phyloP scores from a whole-genome alignment of 2,329 filamentous ascomycete genomes.

The Aspergillus clavatus region DNA sequence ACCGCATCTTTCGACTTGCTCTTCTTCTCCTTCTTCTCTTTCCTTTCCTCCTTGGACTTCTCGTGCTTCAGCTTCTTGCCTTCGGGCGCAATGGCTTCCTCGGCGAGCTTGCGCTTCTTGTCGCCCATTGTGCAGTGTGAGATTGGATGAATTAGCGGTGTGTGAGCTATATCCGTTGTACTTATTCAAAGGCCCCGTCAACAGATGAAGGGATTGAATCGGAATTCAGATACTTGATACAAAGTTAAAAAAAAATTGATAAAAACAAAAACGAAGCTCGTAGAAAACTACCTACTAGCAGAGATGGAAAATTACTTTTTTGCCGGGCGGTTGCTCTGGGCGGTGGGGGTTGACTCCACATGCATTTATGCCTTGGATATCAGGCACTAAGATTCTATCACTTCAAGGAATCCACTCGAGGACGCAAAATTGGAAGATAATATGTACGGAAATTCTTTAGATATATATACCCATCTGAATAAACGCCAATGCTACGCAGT shows the following conservation, averaged over 20 bases:
- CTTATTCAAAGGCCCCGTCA: neutral
- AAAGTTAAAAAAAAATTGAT: constrained; percentile 4
- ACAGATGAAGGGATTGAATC: neutral
- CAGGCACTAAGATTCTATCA: too few relatives aligned
- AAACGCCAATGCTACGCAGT: constrained; percentile 8
- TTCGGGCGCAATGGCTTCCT: constrained; percentile 24
- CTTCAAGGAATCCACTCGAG: too few relatives aligned
- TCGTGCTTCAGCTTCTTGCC: constrained; percentile 34
- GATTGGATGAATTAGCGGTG: neutral
- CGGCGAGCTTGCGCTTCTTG: constrained; percentile 38
- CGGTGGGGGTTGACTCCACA: constrained; percentile 18
- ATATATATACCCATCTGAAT: constrained; percentile 1
- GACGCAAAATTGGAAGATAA: too few relatives aligned
- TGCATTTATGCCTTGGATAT: neutral
- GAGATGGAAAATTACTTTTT: constrained; percentile 28
- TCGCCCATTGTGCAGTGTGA: constrained; percentile 26
- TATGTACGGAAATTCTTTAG: neutral
- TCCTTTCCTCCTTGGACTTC: constrained; percentile 22
- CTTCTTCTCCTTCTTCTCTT: constrained; percentile 21
- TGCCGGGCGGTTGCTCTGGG: constrained; percentile 20
- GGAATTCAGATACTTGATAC: neutral
- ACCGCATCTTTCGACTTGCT: constrained; percentile 11
- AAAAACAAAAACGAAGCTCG: constrained; percentile 18
- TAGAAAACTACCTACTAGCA: constrained; percentile 7
- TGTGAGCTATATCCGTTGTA: neutral